phyloP scores from a whole-genome alignment of 306 rosid genomes.

The Glycine tomentella region DNA sequence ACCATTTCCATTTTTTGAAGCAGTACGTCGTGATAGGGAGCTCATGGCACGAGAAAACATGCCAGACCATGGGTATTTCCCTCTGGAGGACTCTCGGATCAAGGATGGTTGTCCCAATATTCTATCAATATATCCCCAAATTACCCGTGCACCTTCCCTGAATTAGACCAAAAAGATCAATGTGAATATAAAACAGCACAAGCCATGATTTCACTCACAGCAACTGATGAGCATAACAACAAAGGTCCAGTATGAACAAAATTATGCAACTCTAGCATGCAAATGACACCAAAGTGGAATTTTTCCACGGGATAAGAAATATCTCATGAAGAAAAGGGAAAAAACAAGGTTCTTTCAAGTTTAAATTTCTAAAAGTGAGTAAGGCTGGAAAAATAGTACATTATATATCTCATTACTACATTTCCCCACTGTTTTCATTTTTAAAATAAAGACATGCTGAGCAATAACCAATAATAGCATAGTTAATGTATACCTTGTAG shows the following conservation, averaged over 20 bases:
- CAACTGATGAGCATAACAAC: slow-evolving; percentile 11
- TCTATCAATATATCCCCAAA: slow-evolving; percentile 98
- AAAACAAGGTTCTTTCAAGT: background rate
- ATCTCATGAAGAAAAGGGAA: background rate
- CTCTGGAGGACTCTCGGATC: slow-evolving; percentile 93
- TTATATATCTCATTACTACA: background rate
- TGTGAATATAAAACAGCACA: slow-evolving; percentile 1
- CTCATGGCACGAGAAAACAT: slow-evolving; percentile 65
- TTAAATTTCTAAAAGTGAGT: slow-evolving; percentile 12
- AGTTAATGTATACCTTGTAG: slow-evolving; percentile 74
- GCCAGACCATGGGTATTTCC: slow-evolving; percentile 98
- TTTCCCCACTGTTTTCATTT: too few species aligned
- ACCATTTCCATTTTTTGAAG: slow-evolving; percentile 60
- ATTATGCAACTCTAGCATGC: slow-evolving; percentile 35
- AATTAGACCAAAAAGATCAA: slow-evolving; percentile 37
- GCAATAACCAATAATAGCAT: too few species aligned
- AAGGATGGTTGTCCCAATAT: slow-evolving; percentile 97
- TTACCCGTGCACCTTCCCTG: slow-evolving; percentile 98
- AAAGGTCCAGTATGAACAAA: slow-evolving; percentile 9
- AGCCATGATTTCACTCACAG: slow-evolving; percentile 29
- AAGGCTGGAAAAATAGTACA: slow-evolving; percentile 14
- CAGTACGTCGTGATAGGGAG: slow-evolving; percentile 50
- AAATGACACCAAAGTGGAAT: slow-evolving; percentile 1
- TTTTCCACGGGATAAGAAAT: background rate
- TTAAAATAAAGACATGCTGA: too few species aligned